Conservation (phyloP, 768 basidiomycete species). For the Lentinus tigrinus region DNA sequence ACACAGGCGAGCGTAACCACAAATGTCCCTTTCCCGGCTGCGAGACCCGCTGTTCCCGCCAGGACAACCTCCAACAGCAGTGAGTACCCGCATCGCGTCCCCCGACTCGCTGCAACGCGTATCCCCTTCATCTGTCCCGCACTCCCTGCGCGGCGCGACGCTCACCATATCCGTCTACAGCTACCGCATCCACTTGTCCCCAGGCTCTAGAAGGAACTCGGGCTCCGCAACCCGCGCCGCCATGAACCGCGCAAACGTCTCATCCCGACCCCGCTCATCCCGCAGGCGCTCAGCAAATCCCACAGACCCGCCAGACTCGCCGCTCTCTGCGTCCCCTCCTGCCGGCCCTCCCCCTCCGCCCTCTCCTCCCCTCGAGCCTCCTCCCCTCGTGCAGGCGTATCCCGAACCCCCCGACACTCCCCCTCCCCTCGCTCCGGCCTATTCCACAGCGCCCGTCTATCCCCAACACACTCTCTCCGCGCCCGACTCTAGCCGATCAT, state of each 20-base stretch:
- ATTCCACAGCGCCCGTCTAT: constrained; percentile 20
- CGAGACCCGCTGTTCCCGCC: constrained; percentile 85
- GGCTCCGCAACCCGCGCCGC: constrained; percentile 55
- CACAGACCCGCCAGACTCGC: constrained; percentile 6
- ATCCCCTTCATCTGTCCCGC: not conserved
- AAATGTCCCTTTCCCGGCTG: constrained; percentile 95
- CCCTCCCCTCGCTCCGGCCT: constrained; percentile 27
- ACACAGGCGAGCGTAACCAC: constrained; percentile 91
- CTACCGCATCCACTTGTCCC: constrained; percentile 80
- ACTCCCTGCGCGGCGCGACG: not conserved
- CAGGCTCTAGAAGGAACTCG: constrained; percentile 70
- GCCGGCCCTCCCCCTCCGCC: constrained; percentile 3
- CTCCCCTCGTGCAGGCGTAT: constrained; percentile 24
- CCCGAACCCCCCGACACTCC: constrained; percentile 31
- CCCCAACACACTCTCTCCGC: constrained; percentile 7
- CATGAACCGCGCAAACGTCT: constrained; percentile 41
- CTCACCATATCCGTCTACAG: constrained; percentile 34
- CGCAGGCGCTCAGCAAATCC: constrained; percentile 12
- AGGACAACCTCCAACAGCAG: constrained; percentile 81
- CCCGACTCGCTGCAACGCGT: not conserved
- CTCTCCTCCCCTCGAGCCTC: constrained; percentile 24
- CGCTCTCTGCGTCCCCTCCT: constrained; percentile 4
- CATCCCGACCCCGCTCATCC: constrained; percentile 15
- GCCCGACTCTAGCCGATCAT: constrained; percentile 16
- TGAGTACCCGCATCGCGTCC: constrained; percentile 31